Evolutionary conservation across 2,329 filamentous ascomycete genomes (phyloP), one percentile per base, ranked within the genome.

Genomic region (Dryadomyces quercus-mongolicae): DNA sequence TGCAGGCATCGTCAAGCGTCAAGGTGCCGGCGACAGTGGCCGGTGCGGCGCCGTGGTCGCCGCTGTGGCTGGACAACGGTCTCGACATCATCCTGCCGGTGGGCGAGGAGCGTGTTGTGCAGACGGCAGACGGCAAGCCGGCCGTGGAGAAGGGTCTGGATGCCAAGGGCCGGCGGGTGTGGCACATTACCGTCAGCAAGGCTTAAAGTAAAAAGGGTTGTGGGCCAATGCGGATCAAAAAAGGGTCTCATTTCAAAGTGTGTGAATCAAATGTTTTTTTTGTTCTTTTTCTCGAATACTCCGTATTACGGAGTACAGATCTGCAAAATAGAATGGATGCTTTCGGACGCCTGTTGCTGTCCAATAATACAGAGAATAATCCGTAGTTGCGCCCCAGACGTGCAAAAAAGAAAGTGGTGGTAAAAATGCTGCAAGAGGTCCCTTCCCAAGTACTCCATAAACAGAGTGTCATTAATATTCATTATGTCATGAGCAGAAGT

Each of bases 91-190:
- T 66, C 22, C 55, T 67, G 10, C 65, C 65, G 0, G 62, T 66
- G 1, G 64, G 64, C 22, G 65, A 67, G 49, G 65, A 67, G 47
- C 61, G 65, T n/a, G 50, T 16, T 3, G 60, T 67, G 8, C 9
- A 38, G 34, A n/a, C 21, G 44, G 10, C 21, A 15, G 20, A 6
- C 20, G 18, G 15, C 16, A 56, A 52, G 48, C 53, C 45, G 7
- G 45, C 34, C 3, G 49, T 48, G 20, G 55, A 58, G 21, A 58
- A 60, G 53, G 57, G 54, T 18, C 55, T 52, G 13, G 59, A 60
- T 21, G 38, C 15, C 21, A 58, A 53, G 53, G 55, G 58, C n/a
- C 56, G 59, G 3, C 55, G 40, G 13, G 53, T 60, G 45, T 59
- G 54, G 55, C 48, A 55, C 25, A 44, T 59, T 18, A 42, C 7